Base-by-base conservation (phyloP, 2,329 filamentous ascomycete genomes). In the Emericellopsis atlantica region DNA sequence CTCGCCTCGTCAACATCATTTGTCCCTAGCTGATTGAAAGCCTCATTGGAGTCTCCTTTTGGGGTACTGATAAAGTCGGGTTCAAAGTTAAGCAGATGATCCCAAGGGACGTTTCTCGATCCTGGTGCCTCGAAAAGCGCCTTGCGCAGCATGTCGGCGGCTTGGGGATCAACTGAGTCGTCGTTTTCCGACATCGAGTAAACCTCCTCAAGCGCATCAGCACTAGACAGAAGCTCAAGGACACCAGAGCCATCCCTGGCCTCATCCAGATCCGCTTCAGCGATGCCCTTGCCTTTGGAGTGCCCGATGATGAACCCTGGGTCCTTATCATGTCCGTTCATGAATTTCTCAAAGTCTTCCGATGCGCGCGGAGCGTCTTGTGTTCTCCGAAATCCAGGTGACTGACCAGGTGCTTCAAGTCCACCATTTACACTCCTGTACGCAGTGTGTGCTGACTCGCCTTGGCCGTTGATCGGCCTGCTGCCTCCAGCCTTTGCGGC, bases 71-170 rank as follows among this genome's bases (percentile, higher is more conserved):
- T 43, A 45, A 65, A 70, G 14, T 61, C 54, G 1, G 72, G 70
- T 15, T 66, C 59, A 46, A 76, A 74, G 47, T 73, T 70, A 35
- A 76, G 61, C 16, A 68, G 50, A 29, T 60, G 55, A 42, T 70
- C 61, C 69, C 69, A 74, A 9, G 22, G 40, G 31, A 41, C 39
- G 21, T 41, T 38, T 31, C 38, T 45, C 18, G 33, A 44, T 29
- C 37, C 41, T 29, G 33, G 24, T 12, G 36, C 43, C 29, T 49
- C 51, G 43, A 69, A 70, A 6, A 69, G 53, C 5, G 62, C 59
- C 32, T 50, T 51, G 37, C 56, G 58, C 8, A 70, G 54, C 21
- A 49, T 59, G 5, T 43, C 48, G 16, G 52, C 44, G 38, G 61
- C 60, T 15, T 48, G 48, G 12, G 51, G 47, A 12, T 54, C 51